Base-by-base conservation (phyloP, 2,329 filamentous ascomycete genomes). In the Curvularia hawaiiensis region DNA sequence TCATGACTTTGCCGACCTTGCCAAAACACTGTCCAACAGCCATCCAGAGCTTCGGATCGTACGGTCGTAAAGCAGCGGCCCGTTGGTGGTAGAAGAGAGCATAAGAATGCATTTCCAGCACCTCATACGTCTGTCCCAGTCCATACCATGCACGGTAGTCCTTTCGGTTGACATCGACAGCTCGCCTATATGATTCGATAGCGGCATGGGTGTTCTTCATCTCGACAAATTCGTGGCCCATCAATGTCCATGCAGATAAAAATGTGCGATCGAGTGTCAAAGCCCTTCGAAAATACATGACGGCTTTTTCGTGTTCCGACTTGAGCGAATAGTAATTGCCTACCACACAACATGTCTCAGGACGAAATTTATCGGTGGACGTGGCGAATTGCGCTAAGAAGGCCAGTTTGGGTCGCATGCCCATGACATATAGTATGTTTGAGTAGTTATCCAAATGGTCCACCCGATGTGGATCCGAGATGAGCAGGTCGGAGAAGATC, bases 111-210 rank as follows among this genome's bases (percentile, higher is more conserved):
- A 97, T 97, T 77, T 99, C 95, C 9, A 99, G 85, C 66, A 99
- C 90, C 76, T 99, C 95, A 71, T 99, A 99, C 1, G 95, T 96
- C 75, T 98, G 94, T 0, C 95, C 95, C 0, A 99, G 83, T 33
- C 95, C 95, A 73, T 99, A 98, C 95, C 95, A 99, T 4, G 95
- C 95, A 56, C 95, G 90, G 75, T 98, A 98, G 75, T 99, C 95
- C 67, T 95, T 91, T 33, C 94, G 87, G 71, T 99, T 98, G 66
- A 95, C 91, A 69, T 99, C 95, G 1, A 99, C 94, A 1, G 95
- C 95, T 41, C 95, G 89, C 1, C 95, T 88, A 72, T 99, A 99
- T 1, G 92, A 96, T 75, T 99, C 95, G 60, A 99, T 98, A 9
- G 95, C 95, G 0, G 95, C 94, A 69, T 99, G 95, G 0, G 94